Base-by-base conservation (phyloP, 2,329 filamentous ascomycete species). In the Aspergillus glaucus region DNA sequence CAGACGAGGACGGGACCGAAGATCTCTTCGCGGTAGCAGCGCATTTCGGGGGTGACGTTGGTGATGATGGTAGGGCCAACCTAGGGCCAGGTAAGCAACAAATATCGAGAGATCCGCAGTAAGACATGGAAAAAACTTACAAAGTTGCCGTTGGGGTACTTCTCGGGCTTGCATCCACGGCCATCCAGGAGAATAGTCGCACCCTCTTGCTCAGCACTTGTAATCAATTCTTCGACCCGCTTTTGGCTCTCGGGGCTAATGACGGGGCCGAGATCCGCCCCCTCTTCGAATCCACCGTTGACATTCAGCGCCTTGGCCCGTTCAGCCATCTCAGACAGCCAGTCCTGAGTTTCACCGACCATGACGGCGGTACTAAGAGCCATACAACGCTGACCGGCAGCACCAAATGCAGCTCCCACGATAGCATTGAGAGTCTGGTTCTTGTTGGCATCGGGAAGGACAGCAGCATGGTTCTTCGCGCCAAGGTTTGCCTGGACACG, bases 321-420 rank as follows among this genome's bases (percentile, higher is more conserved):
- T 63, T 82, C 79, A 1, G 79, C 81, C 46, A 85, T 75, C 57
- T 85, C 81, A 7, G 76, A 70, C 15, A 85, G 69, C 82, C 82
- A 86, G 30, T 83, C 76, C 64, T 82, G 79, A 26, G 81, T 83
- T 65, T 83, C 80, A 36, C 82, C 82, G 40, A 85, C 76, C 66
- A 81, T 78, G 45, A 86, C 81, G 7, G 82, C 68, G 0, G 81
- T 83, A 66, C 79, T 84, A 43, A 86, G 68, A 32, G 83, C 82
- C 83, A 86, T 86, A 63, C 83, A 86, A 50, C 83, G 74, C 70
- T 86, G 83, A 7, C 83, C 83, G 37, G 83, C 83, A 51, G 83
- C 83, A 58, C 83, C 83, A 51, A 86, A 86, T 2, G 83, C 82
- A 42, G 82, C 83, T 51, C 82, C 83, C 6, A 79, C 75, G 62